Conservation (phyloP, 805 yeast genomes). For the Barnettozyma wickerhamii region DNA sequence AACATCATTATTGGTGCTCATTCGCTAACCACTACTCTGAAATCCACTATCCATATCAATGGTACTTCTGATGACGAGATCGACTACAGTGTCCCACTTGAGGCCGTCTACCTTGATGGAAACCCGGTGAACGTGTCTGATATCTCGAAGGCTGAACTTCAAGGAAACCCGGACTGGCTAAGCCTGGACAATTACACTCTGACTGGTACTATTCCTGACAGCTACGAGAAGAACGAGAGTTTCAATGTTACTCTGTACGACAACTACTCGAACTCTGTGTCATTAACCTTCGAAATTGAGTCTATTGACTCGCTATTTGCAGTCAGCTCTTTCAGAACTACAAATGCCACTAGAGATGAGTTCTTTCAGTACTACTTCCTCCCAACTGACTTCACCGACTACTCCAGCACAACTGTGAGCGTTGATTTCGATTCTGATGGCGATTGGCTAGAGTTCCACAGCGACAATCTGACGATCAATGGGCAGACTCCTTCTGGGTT, state of each 20-base stretch:
- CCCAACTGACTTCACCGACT: constrained; percentile 53
- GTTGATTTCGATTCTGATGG: constrained; percentile 38
- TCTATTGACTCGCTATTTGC: constrained; percentile 54
- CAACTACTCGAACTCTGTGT: constrained; percentile 54
- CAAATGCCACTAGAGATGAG: constrained; percentile 64
- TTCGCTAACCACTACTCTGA: constrained; percentile 61
- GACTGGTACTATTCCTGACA: constrained; percentile 52
- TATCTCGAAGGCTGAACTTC: constrained; percentile 47
- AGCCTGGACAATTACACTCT: constrained; percentile 40
- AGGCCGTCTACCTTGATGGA: constrained; percentile 64
- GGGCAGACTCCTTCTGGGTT: constrained; percentile 63
- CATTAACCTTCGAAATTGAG: constrained; percentile 52
- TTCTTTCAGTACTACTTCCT: constrained; percentile 55
- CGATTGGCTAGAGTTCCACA: constrained; percentile 65
- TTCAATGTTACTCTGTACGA: constrained; percentile 59
- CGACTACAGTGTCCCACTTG: constrained; percentile 54
- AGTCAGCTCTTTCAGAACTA: constrained; percentile 43
- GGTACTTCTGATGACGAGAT: constrained; percentile 62
- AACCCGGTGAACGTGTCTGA: constrained; percentile 40
- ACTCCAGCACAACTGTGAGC: constrained; percentile 42
- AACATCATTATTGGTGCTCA: constrained; percentile 85
- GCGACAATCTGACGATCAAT: constrained; percentile 54
- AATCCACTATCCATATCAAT: constrained; percentile 53
- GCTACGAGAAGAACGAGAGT: constrained; percentile 30
- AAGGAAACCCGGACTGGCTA: constrained; percentile 60